Percentiles rank a stretch among this genome's conserved stretches.
Conservation (phyloP, 345 rosid species). For the Gossypium rotundifolium region DNA sequence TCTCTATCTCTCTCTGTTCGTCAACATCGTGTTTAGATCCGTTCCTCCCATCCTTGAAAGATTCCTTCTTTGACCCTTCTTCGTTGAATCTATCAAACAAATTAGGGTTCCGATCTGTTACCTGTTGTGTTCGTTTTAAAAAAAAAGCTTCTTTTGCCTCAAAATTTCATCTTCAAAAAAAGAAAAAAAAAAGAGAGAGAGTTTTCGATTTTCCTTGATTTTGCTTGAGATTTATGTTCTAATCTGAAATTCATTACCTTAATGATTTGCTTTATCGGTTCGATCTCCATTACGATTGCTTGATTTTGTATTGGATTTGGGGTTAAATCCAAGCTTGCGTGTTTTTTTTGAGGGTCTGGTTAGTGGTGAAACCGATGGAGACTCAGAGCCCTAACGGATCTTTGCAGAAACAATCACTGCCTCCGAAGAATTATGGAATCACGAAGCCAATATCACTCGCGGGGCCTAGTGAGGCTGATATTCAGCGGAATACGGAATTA, state of each 20-base stretch:
- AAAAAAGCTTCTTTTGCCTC: neutral
- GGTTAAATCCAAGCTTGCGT: conserved; percentile 7
- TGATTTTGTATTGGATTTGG: conserved; percentile 3
- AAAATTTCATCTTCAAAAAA: neutral
- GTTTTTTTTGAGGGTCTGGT: neutral
- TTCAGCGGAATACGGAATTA: conserved; percentile 53
- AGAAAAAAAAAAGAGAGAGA: too few species aligned
- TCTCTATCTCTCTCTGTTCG: neutral
- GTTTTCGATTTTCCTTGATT: neutral
- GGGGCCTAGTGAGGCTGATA: conserved; percentile 67
- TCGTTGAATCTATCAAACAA: neutral
- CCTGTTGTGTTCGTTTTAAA: neutral
- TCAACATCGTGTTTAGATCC: conserved; percentile 10
- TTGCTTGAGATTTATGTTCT: neutral
- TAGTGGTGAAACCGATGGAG: conserved; percentile 30
- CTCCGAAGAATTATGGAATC: conserved; percentile 46
- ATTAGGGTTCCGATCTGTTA: conserved; percentile 17
- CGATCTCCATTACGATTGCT: neutral
- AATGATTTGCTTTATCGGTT: neutral
- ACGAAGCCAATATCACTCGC: conserved; percentile 78
- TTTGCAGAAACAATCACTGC: conserved; percentile 21
- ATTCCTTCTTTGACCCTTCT: conserved; percentile 2
- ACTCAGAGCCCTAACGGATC: conserved; percentile 38
- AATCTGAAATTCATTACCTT: neutral
- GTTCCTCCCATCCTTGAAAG: neutral